These are phyloP conservation scores for Tricladium varicosporioides DNA, from an alignment of 2,329 filamentous ascomycete genomes.

Conservation along the genomic window DNA sequence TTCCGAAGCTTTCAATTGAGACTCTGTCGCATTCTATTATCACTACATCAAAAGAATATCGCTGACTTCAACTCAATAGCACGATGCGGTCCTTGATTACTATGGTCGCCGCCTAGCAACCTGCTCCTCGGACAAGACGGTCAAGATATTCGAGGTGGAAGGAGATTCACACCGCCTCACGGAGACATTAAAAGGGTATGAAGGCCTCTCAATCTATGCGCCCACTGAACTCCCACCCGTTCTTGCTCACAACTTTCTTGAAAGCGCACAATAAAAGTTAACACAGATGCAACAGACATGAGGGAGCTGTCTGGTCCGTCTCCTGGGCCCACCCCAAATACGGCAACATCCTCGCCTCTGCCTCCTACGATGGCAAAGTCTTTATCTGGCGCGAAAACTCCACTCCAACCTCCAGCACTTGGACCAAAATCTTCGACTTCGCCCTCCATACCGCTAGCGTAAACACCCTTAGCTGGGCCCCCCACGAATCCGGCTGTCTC, in stretches of 20 bases:
- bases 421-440: constrained; percentile 90
- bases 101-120: constrained; percentile 95
- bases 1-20: not conserved
- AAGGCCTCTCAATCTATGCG: not conserved
- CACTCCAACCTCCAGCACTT: constrained; percentile 61
- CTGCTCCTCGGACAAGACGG: constrained; percentile 96
- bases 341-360: constrained; percentile 94
- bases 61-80: constrained; percentile 47
- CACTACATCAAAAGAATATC: not conserved
- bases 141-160: constrained; percentile 99
- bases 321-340: constrained; percentile 99
- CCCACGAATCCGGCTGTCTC: constrained; percentile 90
- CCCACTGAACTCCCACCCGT: not conserved
- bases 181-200: constrained; percentile 90
- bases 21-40: not conserved
- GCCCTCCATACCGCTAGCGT: constrained; percentile 92
- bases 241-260: not conserved
- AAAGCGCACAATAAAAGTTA: constrained; percentile 15
- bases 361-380: constrained; percentile 96
- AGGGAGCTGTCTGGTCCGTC: constrained; percentile 96
- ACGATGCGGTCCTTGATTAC: constrained; percentile 98
- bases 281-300: constrained; percentile 61
- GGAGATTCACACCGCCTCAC: constrained; percentile 85
- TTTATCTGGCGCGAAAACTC: constrained; percentile 93
- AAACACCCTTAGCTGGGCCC: constrained; percentile 97